Conservation (phyloP, 768 basidiomycete species). For the Podaxis carcinomalis region DNA sequence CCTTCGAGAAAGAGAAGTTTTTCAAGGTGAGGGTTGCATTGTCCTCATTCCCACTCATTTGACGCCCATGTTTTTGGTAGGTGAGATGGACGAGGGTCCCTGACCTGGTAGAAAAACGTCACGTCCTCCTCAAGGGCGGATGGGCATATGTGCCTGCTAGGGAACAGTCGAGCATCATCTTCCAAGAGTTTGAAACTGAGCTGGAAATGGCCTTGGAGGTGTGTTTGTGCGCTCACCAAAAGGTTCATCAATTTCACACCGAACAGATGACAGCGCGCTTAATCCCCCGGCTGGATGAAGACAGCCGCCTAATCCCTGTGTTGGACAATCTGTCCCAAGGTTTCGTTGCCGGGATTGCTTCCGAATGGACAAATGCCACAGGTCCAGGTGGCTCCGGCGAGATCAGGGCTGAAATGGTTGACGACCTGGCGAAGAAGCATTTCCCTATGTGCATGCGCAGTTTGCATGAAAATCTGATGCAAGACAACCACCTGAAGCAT, state of each 20-base stretch:
- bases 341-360: conserved; percentile 86
- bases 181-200: conserved; percentile 76
- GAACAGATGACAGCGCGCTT: conserved; percentile 76
- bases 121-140: conserved; percentile 55
- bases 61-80: conserved; percentile 31
- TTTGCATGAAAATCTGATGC: conserved; percentile 72
- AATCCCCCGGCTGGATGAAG: conserved; percentile 90
- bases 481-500: conserved; percentile 88
- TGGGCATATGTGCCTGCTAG: conserved; percentile 21
- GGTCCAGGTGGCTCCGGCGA: conserved; percentile 52
- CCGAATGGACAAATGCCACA: conserved; percentile 66
- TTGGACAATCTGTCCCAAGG: conserved; percentile 90
- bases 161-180: conserved; percentile 67
- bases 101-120: conserved; percentile 80
- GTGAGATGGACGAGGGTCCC: conserved; percentile 97
- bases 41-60: neutral
- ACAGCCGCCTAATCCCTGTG: conserved; percentile 84
- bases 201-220: conserved; percentile 79
- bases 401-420: conserved; percentile 93
- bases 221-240: conserved; percentile 12
- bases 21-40: conserved; percentile 53
- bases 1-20: conserved; percentile 54
- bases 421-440: conserved; percentile 79
- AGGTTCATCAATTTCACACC: neutral
- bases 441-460: conserved; percentile 96